phyloP scores from a whole-genome alignment of 2,329 filamentous ascomycete species.

The Coniella vitis region DNA sequence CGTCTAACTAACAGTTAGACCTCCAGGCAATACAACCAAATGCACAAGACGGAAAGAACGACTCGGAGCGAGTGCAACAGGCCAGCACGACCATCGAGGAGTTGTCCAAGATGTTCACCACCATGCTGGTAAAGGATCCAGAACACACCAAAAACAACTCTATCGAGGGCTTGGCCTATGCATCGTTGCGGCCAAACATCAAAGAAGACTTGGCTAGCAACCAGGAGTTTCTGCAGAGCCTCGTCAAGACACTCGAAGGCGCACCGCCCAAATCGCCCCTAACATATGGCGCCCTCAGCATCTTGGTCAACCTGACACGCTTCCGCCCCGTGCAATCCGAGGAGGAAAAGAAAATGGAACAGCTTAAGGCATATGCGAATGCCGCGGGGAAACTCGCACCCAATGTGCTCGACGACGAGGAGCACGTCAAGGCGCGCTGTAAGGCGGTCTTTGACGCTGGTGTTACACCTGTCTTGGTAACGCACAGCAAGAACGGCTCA shows the following conservation, averaged over 20 bases:
- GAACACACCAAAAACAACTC: constrained; percentile 58
- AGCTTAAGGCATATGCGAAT: constrained; percentile 92
- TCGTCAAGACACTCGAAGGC: constrained; percentile 57
- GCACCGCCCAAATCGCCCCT: constrained; percentile 59
- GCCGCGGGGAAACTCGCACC: constrained; percentile 60
- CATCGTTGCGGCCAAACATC: constrained; percentile 76
- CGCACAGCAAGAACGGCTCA: constrained; percentile 67
- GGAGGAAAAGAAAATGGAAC: constrained; percentile 84
- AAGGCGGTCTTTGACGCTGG: constrained; percentile 72
- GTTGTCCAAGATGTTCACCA: constrained; percentile 56
- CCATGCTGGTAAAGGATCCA: constrained; percentile 56
- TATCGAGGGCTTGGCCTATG: constrained; percentile 87
- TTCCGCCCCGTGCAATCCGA: constrained; percentile 75
- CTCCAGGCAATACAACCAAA: constrained; percentile 44
- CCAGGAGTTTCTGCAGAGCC: constrained; percentile 56
- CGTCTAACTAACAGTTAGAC: constrained; percentile 44
- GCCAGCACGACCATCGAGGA: constrained; percentile 58
- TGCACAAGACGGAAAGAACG: constrained; percentile 27
- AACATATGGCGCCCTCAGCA: constrained; percentile 79
- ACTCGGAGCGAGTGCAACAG: constrained; percentile 38
- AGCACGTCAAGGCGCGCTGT: constrained; percentile 70
- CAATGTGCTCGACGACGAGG: constrained; percentile 68
- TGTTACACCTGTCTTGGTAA: constrained; percentile 68
- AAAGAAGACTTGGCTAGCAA: constrained; percentile 76
- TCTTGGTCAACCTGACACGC: constrained; percentile 76